Evolutionary conservation across 108 stramenopile species (phyloP).

Genomic region (Hondaea fermentalgiana): DNA sequence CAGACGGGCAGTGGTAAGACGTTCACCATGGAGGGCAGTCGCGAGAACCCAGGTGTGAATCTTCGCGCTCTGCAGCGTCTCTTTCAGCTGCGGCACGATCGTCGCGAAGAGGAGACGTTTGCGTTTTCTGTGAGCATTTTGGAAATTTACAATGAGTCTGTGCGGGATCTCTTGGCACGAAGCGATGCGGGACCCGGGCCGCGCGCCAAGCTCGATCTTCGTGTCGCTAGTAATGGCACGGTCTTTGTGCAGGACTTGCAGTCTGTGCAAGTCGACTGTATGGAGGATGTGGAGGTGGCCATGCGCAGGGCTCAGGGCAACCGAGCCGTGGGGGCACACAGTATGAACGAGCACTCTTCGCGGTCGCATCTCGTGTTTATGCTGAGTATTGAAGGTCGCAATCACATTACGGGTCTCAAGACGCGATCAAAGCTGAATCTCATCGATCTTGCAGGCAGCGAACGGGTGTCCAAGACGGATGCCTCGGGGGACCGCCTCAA

Average conservation of each 20-base stretch:
- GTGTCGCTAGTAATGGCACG: constrained; percentile 43
- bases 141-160: constrained; percentile 55
- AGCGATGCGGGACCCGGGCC: background rate
- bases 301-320: constrained; percentile 30
- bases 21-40: constrained; percentile 46
- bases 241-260: constrained; percentile 64
- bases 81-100: constrained; percentile 55
- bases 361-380: constrained; percentile 39
- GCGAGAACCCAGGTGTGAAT: constrained; percentile 46
- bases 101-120: constrained; percentile 38
- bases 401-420: constrained; percentile 23
- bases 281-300: constrained; percentile 30
- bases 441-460: constrained; percentile 33
- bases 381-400: constrained; percentile 34
- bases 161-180: constrained; percentile 48
- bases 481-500: constrained; percentile 52
- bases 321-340: constrained; percentile 49
- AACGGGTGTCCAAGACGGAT: constrained; percentile 40
- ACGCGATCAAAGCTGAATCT: constrained; percentile 28
- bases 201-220: constrained; percentile 40
- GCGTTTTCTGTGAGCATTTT: constrained; percentile 44
- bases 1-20: constrained; percentile 48
- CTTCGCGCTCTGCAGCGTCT: constrained; percentile 61
- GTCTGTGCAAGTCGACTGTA: constrained; percentile 35
- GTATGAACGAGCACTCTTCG: constrained; percentile 52